Conservation (phyloP, 208 protist genomes). For the Leishmania martiniquensis region DNA sequence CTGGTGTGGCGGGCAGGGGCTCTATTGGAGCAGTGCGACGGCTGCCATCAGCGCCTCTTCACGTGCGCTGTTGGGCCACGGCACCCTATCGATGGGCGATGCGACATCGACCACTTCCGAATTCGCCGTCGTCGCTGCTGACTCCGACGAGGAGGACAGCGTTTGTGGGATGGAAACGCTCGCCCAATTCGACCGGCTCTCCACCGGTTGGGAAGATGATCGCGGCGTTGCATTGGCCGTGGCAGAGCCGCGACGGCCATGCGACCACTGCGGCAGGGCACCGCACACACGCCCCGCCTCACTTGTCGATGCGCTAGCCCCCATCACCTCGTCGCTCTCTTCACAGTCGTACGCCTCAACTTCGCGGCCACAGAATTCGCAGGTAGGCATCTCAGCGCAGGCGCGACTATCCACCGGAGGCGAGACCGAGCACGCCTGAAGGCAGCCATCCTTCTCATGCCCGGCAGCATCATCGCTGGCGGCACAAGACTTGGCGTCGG, state of each 20-base stretch:
- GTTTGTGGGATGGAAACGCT: neutral
- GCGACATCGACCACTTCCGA: neutral
- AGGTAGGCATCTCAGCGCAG: neutral
- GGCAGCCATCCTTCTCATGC: neutral
- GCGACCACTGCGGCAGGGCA: neutral
- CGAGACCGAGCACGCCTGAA: neutral
- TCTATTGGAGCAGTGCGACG: constrained; percentile 4
- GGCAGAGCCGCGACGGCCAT: neutral
- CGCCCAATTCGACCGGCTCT: neutral
- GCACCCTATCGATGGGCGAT: neutral
- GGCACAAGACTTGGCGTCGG: neutral
- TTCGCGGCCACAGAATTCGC: constrained; percentile 12
- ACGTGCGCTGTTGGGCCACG: neutral
- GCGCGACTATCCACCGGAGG: neutral
- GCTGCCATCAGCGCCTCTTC: constrained; percentile 13
- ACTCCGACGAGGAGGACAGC: constrained; percentile 11
- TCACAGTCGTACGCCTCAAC: neutral
- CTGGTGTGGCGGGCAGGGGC: neutral
- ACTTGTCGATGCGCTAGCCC: neutral
- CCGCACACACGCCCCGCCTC: neutral
- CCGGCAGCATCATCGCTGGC: neutral
- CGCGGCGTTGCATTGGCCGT: neutral
- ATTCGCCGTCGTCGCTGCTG: constrained; percentile 2
- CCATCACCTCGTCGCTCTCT: neutral
- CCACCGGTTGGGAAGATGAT: neutral